Base-by-base conservation (phyloP, 805 yeast genomes). In the Huiozyma naganishii region DNA sequence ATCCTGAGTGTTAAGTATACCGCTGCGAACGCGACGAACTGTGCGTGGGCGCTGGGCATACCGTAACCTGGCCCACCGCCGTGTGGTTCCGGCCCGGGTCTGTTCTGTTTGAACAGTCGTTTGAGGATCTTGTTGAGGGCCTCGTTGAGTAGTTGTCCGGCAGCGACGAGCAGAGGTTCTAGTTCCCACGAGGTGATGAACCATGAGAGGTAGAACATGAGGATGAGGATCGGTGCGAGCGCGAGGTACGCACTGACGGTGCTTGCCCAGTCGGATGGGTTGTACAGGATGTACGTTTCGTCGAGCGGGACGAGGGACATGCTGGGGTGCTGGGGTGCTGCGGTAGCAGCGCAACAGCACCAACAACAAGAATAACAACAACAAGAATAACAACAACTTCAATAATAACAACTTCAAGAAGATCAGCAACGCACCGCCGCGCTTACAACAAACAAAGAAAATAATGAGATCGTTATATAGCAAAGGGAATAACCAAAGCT, bases 11-110 rank as follows among this genome's bases (percentile, higher is more conserved):
- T 12, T 29, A 30, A 27, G 37, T 13, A 36, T 13, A 4, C 9
- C 10, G 12, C 17, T 49, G 83, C 79, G 58, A 79, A 92, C 2
- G 95, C 94, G 88, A 90, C 83, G 62, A 89, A 92, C 65, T 90
- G 98, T 0, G 95, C 79, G 63, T 90, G 98, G 1, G 98, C 96
- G 42, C 89, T 79, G 0, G 98, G 98, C 97, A 90, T 90, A 0
- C 98, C 98, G 59, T 81, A 88, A 0, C 83, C 79, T 6, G 49
- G 83, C 71, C 45, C 76, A 62, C 37, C 17, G 23, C 36, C 13
- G 11, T 9, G 33, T 7, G 12, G 4, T 61, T 28, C 49, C 5
- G 33, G n/a, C 48, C n/a, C 53, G 0, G 98, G 98, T 48, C 98
- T 71, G 23, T 85, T 81, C 55, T 83, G 84, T 51, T 74, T 76